Evolutionary conservation across 2,329 filamentous ascomycete genomes (phyloP).

Genomic region (Coleophoma crateriformis): DNA sequence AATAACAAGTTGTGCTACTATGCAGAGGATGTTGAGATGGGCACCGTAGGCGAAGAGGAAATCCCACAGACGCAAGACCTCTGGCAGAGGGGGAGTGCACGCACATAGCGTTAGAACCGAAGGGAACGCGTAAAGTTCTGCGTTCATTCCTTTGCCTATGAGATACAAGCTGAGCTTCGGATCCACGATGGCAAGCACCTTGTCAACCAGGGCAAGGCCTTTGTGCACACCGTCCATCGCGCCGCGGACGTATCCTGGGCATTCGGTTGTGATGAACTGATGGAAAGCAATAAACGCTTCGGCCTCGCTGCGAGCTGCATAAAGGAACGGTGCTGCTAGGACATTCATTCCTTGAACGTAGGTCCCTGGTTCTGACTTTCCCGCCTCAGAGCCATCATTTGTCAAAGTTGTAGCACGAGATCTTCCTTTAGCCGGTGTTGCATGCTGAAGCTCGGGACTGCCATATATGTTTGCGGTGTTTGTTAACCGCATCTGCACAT

Average conservation of each 20-base stretch:
- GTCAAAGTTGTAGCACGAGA: conserved; percentile 54
- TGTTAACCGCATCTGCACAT: conserved; percentile 10
- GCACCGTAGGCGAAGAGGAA: conserved; percentile 95
- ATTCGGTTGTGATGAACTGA: conserved; percentile 79
- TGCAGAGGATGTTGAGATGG: conserved; percentile 92
- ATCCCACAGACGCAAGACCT: conserved; percentile 92
- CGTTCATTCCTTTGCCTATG: conserved; percentile 79
- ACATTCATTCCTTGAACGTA: conserved; percentile 99
- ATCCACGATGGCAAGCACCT: conserved; percentile 86
- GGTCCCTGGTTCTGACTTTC: conserved; percentile 64
- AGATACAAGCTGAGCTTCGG: conserved; percentile 81
- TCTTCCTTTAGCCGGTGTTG: conserved; percentile 31
- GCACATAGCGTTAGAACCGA: conserved; percentile 92
- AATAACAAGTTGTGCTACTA: conserved; percentile 88
- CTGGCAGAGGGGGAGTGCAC: conserved; percentile 89
- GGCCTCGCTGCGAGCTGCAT: conserved; percentile 87
- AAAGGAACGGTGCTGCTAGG: conserved; percentile 89
- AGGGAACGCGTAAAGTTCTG: conserved; percentile 94
- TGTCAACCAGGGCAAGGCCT: conserved; percentile 85
- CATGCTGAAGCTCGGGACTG: conserved; percentile 20
- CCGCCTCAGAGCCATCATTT: conserved; percentile 58
- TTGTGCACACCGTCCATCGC: conserved; percentile 97
- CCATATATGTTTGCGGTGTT: conserved; percentile 19
- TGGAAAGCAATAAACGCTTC: conserved; percentile 93
- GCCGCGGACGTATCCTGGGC: conserved; percentile 88